Evolutionary conservation across 257 asterid species (phyloP).

Genomic region (Nicotiana attenuata): DNA sequence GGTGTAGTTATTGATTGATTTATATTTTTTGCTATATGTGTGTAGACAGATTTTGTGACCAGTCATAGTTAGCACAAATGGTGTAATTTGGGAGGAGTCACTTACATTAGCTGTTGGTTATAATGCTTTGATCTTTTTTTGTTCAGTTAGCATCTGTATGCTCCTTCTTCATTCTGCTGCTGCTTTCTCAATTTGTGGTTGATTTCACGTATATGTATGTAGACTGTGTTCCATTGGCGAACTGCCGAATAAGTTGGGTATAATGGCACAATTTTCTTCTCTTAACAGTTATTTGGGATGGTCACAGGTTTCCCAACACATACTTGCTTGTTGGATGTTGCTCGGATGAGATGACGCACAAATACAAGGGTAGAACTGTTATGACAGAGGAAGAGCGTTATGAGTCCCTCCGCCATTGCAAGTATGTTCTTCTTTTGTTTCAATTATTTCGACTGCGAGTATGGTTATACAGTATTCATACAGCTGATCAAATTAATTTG

Average conservation of each 20-base stretch:
- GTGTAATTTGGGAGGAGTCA: neutral
- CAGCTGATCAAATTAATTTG: neutral
- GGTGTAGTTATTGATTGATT: neutral
- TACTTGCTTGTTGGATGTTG: conserved; percentile 89
- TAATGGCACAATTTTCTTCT: neutral
- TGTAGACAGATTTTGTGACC: neutral
- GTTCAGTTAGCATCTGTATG: neutral
- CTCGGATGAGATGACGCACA: conserved; percentile 80
- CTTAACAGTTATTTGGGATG: neutral
- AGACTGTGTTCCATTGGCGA: neutral
- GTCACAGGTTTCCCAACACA: conserved; percentile 68
- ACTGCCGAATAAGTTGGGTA: neutral
- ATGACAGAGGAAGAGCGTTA: conserved; percentile 81
- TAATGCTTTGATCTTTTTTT: neutral
- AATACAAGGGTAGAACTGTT: conserved; percentile 88
- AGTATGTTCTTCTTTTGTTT: conserved; percentile 25
- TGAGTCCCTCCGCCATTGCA: conserved; percentile 97
- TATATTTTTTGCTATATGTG: neutral
- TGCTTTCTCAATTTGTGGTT: neutral
- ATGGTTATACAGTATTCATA: neutral
- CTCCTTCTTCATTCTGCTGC: neutral
- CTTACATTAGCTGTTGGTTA: neutral
- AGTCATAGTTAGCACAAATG: neutral
- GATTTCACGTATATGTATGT: neutral
- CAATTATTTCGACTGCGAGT: neutral